Base-by-base conservation (phyloP, 768 basidiomycete genomes). In the Hirschioporus abietinus region DNA sequence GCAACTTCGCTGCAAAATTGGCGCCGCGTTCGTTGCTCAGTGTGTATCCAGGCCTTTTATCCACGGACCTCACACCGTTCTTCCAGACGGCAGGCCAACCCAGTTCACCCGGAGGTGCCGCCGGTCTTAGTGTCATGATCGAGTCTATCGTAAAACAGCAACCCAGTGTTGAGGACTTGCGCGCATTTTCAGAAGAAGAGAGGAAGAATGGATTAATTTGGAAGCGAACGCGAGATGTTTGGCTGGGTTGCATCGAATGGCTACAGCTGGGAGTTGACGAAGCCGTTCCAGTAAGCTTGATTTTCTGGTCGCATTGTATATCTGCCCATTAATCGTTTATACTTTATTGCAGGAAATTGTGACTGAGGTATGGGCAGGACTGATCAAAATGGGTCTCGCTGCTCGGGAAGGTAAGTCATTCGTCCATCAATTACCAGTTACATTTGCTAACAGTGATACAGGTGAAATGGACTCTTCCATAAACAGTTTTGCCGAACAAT, bases 131-230 rank as follows among this genome's bases (percentile, higher is more conserved):
- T 52, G 42, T 10, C 20, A 52, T 52, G 42, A 20, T 52, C 20
- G 42, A 52, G 12, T 5, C 42, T 52, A 52, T 52, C 42, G 20
- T 52, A 10, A 52, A 52, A 10, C 42, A 52, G 12, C 42, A 52
- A 52, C 82, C 85, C 0, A 78, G 79, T 35, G 67, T 86, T 20
- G 75, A 78, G 18, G 88, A 89, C 68, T 76, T 92, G 35, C 79
- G 86, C 24, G 74, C 81, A n/a, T 75, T 93, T 67, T 85, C 81
- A 7, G 75, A 78, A 52, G 83, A 86, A 15, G 89, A 92, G 70
- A 72, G 92, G 57, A 75, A 80, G 20, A 76, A 75, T 65, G 78
- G 80, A 7, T 86, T 83, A 78, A 79, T 87, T 15, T 84, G 87
- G 69, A 74, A 82, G 1, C 81, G 80, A 8, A 68, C 90, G 62